Conservation (phyloP, 2,329 filamentous ascomycete genomes). For the Elsinoe arachidis region DNA sequence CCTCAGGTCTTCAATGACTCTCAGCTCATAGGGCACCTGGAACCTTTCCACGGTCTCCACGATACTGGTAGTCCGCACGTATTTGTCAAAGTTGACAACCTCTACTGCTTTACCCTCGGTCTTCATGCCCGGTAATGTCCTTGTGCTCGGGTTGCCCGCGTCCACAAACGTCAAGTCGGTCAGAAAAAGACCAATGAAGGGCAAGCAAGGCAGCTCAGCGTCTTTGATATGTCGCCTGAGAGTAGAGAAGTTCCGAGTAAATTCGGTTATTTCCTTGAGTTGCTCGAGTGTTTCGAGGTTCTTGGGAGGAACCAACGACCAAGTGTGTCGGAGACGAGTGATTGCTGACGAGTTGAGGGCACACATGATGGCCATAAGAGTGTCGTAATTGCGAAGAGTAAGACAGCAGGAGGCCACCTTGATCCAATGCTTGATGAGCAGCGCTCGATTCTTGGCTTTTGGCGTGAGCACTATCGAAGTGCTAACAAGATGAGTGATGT, state of each 20-base stretch:
- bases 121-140: constrained; percentile 56
- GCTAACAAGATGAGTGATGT: constrained; percentile 83
- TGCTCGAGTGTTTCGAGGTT: constrained; percentile 70
- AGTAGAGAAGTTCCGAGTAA: constrained; percentile 81
- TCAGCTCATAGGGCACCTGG: constrained; percentile 67
- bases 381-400: constrained; percentile 91
- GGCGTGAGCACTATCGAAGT: constrained; percentile 81
- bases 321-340: constrained; percentile 76
- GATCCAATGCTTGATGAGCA: constrained; percentile 94
- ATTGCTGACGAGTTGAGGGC: constrained; percentile 89
- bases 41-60: constrained; percentile 94
- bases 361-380: constrained; percentile 93
- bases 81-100: constrained; percentile 97
- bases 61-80: constrained; percentile 87
- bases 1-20: not conserved
- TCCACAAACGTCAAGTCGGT: constrained; percentile 95
- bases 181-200: constrained; percentile 91
- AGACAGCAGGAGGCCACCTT: constrained; percentile 83
- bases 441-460: constrained; percentile 87
- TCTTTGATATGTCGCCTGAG: constrained; percentile 75
- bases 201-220: constrained; percentile 83
- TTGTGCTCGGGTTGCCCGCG: constrained; percentile 80
- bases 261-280: constrained; percentile 77
- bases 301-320: constrained; percentile 79
- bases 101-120: constrained; percentile 57